Evolutionary conservation across 2,329 filamentous ascomycete genomes (phyloP).

Genomic region (Aureobasidium sp.): DNA sequence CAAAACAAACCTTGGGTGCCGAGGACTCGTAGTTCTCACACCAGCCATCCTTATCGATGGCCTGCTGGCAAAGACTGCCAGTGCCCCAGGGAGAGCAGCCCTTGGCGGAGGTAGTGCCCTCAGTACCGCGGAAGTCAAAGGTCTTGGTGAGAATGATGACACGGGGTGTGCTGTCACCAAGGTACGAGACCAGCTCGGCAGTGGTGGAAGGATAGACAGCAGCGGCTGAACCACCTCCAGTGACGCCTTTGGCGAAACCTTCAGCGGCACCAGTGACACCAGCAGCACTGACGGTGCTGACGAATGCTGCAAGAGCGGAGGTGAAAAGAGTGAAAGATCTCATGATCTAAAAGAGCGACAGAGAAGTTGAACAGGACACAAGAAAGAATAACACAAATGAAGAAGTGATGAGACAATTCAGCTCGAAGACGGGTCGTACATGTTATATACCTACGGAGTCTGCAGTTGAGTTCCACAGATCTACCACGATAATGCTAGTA

Average conservation of each 20-base stretch:
- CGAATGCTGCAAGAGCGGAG: slow-evolving; percentile 20
- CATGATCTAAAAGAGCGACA: slow-evolving; percentile 20
- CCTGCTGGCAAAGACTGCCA: slow-evolving; percentile 45
- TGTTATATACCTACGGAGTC: neutral
- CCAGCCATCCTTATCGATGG: slow-evolving; percentile 53
- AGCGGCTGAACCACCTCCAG: slow-evolving; percentile 50
- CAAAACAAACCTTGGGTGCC: slow-evolving; percentile 17
- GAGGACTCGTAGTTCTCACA: slow-evolving; percentile 33
- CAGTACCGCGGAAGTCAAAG: slow-evolving; percentile 48
- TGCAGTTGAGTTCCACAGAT: neutral
- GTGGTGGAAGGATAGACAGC: slow-evolving; percentile 49
- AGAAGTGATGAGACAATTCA: neutral
- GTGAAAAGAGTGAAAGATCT: slow-evolving; percentile 21
- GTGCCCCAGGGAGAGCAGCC: slow-evolving; percentile 55
- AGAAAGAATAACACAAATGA: slow-evolving; percentile 1
- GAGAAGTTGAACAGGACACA: neutral
- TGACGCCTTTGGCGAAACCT: slow-evolving; percentile 49
- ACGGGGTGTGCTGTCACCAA: slow-evolving; percentile 47
- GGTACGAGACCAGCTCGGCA: slow-evolving; percentile 53
- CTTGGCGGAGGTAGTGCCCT: slow-evolving; percentile 44
- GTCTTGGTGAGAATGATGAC: slow-evolving; percentile 52
- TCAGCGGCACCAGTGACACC: slow-evolving; percentile 34
- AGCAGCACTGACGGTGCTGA: slow-evolving; percentile 21
- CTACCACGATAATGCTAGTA: neutral
- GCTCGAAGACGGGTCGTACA: neutral